Evolutionary conservation across 345 rosid genomes (phyloP).

Genomic region (Citrus reticulata): DNA sequence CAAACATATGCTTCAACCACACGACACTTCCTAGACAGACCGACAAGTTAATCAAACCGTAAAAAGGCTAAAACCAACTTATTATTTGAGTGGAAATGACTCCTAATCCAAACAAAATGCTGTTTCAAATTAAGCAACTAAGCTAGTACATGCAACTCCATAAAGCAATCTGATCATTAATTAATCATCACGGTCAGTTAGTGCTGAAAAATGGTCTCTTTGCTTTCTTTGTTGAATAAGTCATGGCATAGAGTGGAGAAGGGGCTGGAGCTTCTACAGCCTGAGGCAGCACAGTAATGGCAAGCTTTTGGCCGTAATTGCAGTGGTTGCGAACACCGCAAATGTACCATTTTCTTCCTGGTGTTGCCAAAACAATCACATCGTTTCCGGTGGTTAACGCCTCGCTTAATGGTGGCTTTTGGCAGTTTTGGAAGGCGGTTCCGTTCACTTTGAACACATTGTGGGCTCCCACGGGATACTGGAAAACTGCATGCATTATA

Average conservation of each 20-base stretch:
- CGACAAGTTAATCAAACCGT: no score
- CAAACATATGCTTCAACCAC: no score
- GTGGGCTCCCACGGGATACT: constrained; percentile 12
- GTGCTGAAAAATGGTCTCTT: constrained; percentile 8
- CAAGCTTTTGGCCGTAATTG: not conserved
- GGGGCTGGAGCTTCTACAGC: not conserved
- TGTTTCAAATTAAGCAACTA: not conserved
- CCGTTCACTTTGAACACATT: constrained; percentile 28
- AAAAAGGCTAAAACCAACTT: not conserved
- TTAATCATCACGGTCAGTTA: not conserved
- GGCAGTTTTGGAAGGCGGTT: constrained; percentile 21
- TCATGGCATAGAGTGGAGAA: not conserved
- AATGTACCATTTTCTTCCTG: constrained; percentile 19
- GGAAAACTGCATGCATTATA: constrained; percentile 21
- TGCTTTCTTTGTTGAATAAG: not conserved
- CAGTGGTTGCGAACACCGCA: constrained; percentile 13
- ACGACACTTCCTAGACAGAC: no score
- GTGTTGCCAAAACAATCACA: constrained; percentile 6
- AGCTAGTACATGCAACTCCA: not conserved
- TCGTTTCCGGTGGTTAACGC: constrained; percentile 9
- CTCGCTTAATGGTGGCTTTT: not conserved
- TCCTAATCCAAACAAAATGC: not conserved
- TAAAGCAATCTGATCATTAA: not conserved
- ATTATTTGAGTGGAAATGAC: not conserved
- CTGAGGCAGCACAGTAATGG: not conserved